Evolutionary conservation across 768 basidiomycete genomes (phyloP).

Genomic region (Russula vinacea): DNA sequence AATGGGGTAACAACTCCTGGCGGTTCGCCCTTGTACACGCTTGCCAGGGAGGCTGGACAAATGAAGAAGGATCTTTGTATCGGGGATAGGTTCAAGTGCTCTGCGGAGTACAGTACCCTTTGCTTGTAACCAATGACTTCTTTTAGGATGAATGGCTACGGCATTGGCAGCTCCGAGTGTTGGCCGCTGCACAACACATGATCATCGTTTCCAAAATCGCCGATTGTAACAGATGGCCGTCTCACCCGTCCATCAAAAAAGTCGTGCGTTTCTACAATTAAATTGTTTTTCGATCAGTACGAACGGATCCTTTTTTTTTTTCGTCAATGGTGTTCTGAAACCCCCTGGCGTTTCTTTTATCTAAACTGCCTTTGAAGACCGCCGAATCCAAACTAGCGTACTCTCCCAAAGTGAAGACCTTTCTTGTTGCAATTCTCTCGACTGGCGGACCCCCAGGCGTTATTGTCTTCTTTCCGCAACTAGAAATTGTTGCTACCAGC

Average conservation of each 20-base stretch:
- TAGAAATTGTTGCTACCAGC: constrained; percentile 11
- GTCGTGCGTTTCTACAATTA: not conserved
- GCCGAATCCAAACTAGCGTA: not conserved
- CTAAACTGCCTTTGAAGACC: not conserved
- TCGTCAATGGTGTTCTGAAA: not conserved
- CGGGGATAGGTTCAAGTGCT: constrained; percentile 49
- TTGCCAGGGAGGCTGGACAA: constrained; percentile 44
- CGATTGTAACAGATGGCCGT: not conserved
- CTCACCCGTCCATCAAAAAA: not conserved
- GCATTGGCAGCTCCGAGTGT: not conserved
- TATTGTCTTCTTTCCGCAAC: constrained; percentile 24
- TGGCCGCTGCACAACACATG: not conserved
- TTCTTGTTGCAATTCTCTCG: constrained; percentile 12
- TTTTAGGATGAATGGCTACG: constrained; percentile 5
- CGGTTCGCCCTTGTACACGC: constrained; percentile 44
- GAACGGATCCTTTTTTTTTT: not conserved
- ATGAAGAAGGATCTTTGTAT: constrained; percentile 47
- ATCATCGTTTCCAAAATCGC: constrained; percentile 6
- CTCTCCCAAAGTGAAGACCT: not conserved
- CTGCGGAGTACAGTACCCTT: constrained; percentile 44
- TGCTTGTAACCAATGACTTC: constrained; percentile 44
- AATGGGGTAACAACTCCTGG: constrained; percentile 36
- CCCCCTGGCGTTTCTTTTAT: not conserved
- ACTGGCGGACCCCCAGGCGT: constrained; percentile 7
- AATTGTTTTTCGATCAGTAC: not conserved